Evolutionary conservation across 768 basidiomycete species (phyloP), one percentile per base, ranked within the genome.

Genomic region (Pisolithus marmoratus): DNA sequence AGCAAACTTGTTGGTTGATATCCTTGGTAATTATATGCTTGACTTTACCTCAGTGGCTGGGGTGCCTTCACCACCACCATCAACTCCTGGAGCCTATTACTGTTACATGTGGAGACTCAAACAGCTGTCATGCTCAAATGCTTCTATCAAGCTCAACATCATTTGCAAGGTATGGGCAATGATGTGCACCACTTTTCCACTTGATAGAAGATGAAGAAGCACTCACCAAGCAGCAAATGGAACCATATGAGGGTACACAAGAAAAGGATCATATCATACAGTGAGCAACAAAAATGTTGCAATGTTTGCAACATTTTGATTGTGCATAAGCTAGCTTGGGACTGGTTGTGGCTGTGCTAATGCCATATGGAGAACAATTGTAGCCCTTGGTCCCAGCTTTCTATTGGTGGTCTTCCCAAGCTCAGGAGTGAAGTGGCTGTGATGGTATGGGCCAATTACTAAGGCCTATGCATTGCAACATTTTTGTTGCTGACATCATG

Each of bases 111-210:
- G n/a, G 43, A 23, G 15, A 27, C 43, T 26, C 15, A 11, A n/a
- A 7, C 40, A 7, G 1, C 8, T 48, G 38, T 23, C 37, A 37
- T 65, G 59, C 22, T 72, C 65, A 52, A 80, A 76, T 64, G 66
- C 63, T 58, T 77, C 70, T 14, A 64, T 85, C 48, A 87, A 83
- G 62, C 63, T 90, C n/a, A 69, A 68, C 5, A 65, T 85, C 19
- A 71, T 81, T 8, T 75, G 75, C 22, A 72, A 76, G n/a, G 73
- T 89, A 34, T 88, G 85, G 85, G 58, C 63, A 2, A 64, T 67
- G 38, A 69, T 78, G 48, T 73, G 72, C 31, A 63, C 63, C 3
- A 62, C 71, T 8, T 71, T 85, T 55, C 74, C 81, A 70, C 58
- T 70, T 90, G 20, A 63, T 80, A 58, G 65, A 74, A 49, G 72